A percentile compares a stretch with the other conserved stretches of the same genome.
phyloP scores from a whole-genome alignment of 805 yeast species.

The Yarrowia yakushimensis region DNA sequence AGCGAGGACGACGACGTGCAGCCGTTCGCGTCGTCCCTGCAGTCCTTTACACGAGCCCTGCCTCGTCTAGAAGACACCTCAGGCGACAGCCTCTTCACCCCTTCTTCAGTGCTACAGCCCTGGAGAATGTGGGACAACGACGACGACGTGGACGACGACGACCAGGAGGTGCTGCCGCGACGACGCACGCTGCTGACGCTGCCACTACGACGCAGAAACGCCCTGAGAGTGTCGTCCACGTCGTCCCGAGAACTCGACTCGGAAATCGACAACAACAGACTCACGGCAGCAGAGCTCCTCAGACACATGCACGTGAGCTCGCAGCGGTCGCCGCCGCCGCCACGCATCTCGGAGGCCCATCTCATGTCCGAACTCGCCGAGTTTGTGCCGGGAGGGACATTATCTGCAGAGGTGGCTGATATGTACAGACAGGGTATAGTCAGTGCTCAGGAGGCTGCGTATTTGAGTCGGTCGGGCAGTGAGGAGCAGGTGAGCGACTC shows the following conservation, averaged over 20 bases:
- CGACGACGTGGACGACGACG: background rate
- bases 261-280: background rate
- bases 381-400: background rate
- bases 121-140: background rate
- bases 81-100: background rate
- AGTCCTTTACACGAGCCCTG: background rate
- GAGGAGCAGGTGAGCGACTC: background rate
- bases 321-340: slow-evolving; percentile 1
- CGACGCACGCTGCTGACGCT: background rate
- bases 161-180: background rate
- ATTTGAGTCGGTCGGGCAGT: background rate
- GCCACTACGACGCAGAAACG: background rate
- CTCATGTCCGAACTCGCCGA: slow-evolving; percentile 2
- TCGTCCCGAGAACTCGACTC: background rate
- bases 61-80: background rate
- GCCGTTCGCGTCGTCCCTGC: background rate
- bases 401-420: background rate
- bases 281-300: background rate
- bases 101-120: background rate
- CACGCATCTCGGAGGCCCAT: background rate
- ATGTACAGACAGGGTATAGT: slow-evolving; percentile 6
- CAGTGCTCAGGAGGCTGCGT: slow-evolving; percentile 3
- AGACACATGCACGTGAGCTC: background rate
- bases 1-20: slow-evolving; percentile 1
- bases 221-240: background rate